Evolutionary conservation across 257 asterid species (phyloP), one percentile per base, ranked within the genome.

Genomic region (Solanum megistacrolobum): DNA sequence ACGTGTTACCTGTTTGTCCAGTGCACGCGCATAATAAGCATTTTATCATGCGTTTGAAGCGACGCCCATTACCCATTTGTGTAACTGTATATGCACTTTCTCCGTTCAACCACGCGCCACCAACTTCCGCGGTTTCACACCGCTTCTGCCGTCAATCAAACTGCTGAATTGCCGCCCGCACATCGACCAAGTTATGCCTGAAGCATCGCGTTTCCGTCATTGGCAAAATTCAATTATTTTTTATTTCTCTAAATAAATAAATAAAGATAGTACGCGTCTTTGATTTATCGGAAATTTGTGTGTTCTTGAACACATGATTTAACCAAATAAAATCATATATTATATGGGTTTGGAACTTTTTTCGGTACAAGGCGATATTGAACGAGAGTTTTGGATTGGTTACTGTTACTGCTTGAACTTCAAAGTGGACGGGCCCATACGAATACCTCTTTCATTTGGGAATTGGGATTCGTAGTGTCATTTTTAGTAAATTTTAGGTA

Each of bases 1-100:
- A 23, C 62, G 32, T 83, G 1, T 52, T 52, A 87, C 88, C 92
- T 83, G 60, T 83, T 75, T 36, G 14, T 29, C 20, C 87, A 34
- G 79, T 71, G 7, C 90, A 87, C 60, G 88, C 82, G 88, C 91
- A 90, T 48, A 84, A 88, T 66, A 87, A 20, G 74, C 66, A 83
- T 32, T 76, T 88, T 1, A 90, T 69, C 31, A 87, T 75, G 79
- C 84, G 88, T 87, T 87, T 88, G 87, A 88, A 43, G 55, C 85
- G 29, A 76, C 89, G 87, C 84, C 85, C 27, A 72, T n/a, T 11
- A 35, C 88, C 86, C 92, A 86, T 90, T 46, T 32, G 12, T 31
- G 23, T 5, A 35, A 74, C 31, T 74, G 66, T 78, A 39, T 29
- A 20, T 78, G 39, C 13, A 14, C 83, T 36, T 29, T 36, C 32